Evolutionary conservation across 2,329 filamentous ascomycete species (phyloP).

Genomic region (Diatrype stigma): DNA sequence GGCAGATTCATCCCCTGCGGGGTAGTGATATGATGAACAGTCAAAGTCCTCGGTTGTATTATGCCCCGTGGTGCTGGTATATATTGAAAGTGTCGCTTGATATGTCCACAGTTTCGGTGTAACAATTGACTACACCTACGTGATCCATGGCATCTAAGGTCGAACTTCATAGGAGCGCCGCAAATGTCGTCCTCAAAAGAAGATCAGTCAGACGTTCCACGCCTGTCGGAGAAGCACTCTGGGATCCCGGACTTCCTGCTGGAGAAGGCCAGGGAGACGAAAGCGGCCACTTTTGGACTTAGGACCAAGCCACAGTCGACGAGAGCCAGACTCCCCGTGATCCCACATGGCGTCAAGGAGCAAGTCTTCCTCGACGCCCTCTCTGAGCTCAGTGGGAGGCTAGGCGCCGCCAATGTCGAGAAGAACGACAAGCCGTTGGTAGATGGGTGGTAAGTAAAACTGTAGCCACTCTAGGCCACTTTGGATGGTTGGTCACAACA

Average conservation of each 20-base stretch:
- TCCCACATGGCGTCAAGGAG: slow-evolving; percentile 35
- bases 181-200: slow-evolving; percentile 18
- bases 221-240: slow-evolving; percentile 33
- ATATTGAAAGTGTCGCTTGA: too few species aligned
- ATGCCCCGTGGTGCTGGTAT: too few species aligned
- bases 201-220: slow-evolving; percentile 26
- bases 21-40: neutral
- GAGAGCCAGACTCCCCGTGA: slow-evolving; percentile 27
- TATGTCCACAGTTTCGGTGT: too few species aligned
- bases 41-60: neutral
- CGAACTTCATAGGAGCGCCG: too few species aligned
- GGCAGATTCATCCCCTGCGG: neutral
- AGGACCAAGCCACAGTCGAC: slow-evolving; percentile 27
- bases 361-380: slow-evolving; percentile 29
- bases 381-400: slow-evolving; percentile 29
- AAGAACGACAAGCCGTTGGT: slow-evolving; percentile 36
- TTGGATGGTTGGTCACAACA: neutral
- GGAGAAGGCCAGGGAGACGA: slow-evolving; percentile 31
- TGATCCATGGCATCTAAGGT: too few species aligned
- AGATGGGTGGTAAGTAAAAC: slow-evolving; percentile 33
- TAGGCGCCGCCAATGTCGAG: slow-evolving; percentile 35
- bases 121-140: too few species aligned
- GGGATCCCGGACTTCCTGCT: slow-evolving; percentile 34
- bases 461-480: slow-evolving; percentile 10
- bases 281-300: slow-evolving; percentile 29